Percentiles rank a stretch among this genome's conserved stretches.
Conservation (phyloP, 2,329 filamentous ascomycete genomes). For the Penicillium capsulatum region DNA sequence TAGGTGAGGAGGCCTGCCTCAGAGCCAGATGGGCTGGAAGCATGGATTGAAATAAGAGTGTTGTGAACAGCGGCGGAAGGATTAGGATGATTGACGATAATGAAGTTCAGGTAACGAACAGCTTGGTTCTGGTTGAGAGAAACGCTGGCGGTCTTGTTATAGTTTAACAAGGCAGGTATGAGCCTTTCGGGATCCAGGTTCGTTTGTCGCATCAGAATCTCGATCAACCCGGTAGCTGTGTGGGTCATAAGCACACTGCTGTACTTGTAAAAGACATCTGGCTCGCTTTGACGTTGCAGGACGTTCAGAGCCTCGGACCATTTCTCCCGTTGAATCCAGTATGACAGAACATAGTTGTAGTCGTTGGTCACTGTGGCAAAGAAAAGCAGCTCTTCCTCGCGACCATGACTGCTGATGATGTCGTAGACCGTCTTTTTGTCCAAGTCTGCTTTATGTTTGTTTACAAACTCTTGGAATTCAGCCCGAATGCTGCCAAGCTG, state of each 20-base stretch:
- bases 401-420: conserved; percentile 89
- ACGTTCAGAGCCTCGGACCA: conserved; percentile 85
- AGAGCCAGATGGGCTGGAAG: conserved; percentile 74
- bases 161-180: conserved; percentile 89
- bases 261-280: conserved; percentile 93
- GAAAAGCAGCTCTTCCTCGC: conserved; percentile 86
- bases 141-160: conserved; percentile 70
- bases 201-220: conserved; percentile 87
- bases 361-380: conserved; percentile 87
- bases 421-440: conserved; percentile 93
- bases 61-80: conserved; percentile 88
- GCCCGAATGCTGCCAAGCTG: conserved; percentile 66
- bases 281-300: conserved; percentile 85
- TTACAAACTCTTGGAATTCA: conserved; percentile 86
- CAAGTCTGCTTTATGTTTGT: conserved; percentile 77
- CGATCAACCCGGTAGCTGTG: conserved; percentile 78
- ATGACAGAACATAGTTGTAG: conserved; percentile 89
- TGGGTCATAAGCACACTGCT: conserved; percentile 95
- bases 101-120: conserved; percentile 86
- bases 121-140: conserved; percentile 78
- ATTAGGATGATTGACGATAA: conserved; percentile 76
- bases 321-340: conserved; percentile 93
- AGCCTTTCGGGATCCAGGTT: conserved; percentile 81
- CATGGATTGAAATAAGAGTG: conserved; percentile 92
- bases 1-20: conserved; percentile 84